A percentile compares a stretch with the other conserved stretches of the same genome.
phyloP scores from a whole-genome alignment of 2,329 filamentous ascomycete genomes.

The Pseudocercospora pini-densiflorae region DNA sequence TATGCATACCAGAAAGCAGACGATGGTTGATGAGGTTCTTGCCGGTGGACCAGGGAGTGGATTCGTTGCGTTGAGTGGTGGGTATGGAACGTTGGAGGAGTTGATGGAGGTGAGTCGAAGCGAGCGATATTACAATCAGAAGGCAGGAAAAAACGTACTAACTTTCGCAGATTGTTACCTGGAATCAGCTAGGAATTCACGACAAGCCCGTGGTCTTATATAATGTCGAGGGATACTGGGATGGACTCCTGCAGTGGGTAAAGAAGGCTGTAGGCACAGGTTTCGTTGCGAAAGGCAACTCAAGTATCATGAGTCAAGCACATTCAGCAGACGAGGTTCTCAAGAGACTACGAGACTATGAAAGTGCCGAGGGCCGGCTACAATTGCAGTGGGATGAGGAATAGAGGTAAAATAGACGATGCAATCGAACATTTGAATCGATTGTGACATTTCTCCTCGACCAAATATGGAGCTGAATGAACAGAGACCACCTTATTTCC shows the following conservation, averaged over 20 bases:
- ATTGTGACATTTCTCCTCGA: neutral
- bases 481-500: neutral
- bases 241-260: slow-evolving; percentile 83
- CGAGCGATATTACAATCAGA: neutral
- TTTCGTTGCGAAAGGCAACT: slow-evolving; percentile 75
- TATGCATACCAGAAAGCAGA: slow-evolving; percentile 94
- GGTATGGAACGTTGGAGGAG: slow-evolving; percentile 95
- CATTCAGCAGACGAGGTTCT: slow-evolving; percentile 73
- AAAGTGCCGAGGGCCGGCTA: slow-evolving; percentile 73
- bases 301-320: slow-evolving; percentile 77
- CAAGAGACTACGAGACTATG: slow-evolving; percentile 71
- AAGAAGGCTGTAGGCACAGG: slow-evolving; percentile 72
- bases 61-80: slow-evolving; percentile 86
- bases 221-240: slow-evolving; percentile 91
- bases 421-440: no score
- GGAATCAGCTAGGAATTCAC: slow-evolving; percentile 95
- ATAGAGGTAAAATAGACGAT: neutral
- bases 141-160: neutral
- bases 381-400: slow-evolving; percentile 75
- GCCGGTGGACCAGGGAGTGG: slow-evolving; percentile 80
- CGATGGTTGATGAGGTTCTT: slow-evolving; percentile 90
- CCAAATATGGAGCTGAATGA: neutral
- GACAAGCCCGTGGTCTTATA: slow-evolving; percentile 75
- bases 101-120: slow-evolving; percentile 71
- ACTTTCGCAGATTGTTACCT: slow-evolving; percentile 63